These are phyloP conservation scores for Hortiboletus flavorubellus DNA, from an alignment of 768 basidiomycete genomes.

Conservation along the genomic window DNA sequence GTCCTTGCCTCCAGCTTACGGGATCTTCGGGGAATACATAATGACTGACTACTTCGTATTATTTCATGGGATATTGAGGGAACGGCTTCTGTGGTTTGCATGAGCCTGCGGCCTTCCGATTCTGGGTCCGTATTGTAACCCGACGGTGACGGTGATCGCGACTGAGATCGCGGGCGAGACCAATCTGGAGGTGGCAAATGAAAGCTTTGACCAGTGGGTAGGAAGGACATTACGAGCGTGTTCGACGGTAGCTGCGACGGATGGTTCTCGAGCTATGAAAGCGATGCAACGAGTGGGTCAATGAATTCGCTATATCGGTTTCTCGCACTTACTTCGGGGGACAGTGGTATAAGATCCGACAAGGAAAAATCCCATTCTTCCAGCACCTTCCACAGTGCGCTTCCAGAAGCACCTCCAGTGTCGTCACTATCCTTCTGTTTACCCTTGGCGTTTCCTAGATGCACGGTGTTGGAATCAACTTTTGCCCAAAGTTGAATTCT, in stretches of 20 bases:
- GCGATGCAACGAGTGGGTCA: conserved; percentile 7
- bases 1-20: conserved; percentile 39
- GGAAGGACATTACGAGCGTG: conserved; percentile 63
- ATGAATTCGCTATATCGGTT: conserved; percentile 5
- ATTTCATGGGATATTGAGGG: conserved; percentile 21
- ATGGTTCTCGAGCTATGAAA: conserved; percentile 33
- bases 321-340: conserved; percentile 53
- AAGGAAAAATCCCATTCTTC: conserved; percentile 68
- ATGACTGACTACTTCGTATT: conserved; percentile 12
- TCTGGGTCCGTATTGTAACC: conserved; percentile 78
- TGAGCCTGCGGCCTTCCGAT: conserved; percentile 43
- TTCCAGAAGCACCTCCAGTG: conserved; percentile 11
- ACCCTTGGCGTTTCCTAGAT: conserved; percentile 34
- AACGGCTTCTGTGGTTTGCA: conserved; percentile 26
- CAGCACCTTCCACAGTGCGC: conserved; percentile 57
- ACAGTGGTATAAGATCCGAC: conserved; percentile 51
- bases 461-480: conserved; percentile 19
- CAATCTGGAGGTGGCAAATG: conserved; percentile 46
- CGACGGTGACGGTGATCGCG: conserved; percentile 54
- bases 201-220: conserved; percentile 57
- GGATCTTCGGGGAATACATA: conserved; percentile 18
- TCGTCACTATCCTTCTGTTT: conserved; percentile 42
- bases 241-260: conserved; percentile 62
- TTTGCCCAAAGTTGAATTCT: conserved; percentile 61
- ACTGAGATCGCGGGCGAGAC: conserved; percentile 25